A percentile compares a stretch with the other conserved stretches of the same genome.
These are phyloP conservation scores for Fraxinus ornus DNA, from an alignment of 305 asterid genomes.

Conservation along the genomic window DNA sequence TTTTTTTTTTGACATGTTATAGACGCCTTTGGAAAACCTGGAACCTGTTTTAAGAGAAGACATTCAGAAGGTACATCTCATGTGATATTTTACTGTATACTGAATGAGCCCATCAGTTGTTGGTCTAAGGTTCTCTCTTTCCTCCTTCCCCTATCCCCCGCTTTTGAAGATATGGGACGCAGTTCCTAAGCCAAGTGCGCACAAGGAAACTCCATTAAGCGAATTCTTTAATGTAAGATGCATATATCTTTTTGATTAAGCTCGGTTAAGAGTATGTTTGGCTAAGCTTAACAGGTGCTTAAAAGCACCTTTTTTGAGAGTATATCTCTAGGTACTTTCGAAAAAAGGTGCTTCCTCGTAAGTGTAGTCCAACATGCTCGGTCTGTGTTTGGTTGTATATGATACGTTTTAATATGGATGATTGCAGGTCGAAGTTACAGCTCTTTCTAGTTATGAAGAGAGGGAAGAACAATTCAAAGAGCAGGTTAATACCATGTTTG, in stretches of 20 bases:
- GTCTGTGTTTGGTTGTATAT: neutral
- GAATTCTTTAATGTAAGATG: slow-evolving; percentile 90
- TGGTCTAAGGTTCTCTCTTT: slow-evolving; percentile 20
- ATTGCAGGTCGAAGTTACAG: slow-evolving; percentile 78
- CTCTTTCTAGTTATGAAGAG: slow-evolving; percentile 89
- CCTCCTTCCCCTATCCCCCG: slow-evolving; percentile 17
- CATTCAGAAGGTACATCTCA: slow-evolving; percentile 73
- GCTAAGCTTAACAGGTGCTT: slow-evolving; percentile 1
- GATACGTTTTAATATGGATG: slow-evolving; percentile 23
- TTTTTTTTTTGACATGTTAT: slow-evolving; percentile 14
- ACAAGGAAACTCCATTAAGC: slow-evolving; percentile 81
- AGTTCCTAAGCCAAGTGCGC: slow-evolving; percentile 93
- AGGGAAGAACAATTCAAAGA: slow-evolving; percentile 85
- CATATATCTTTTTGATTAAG: slow-evolving; percentile 19
- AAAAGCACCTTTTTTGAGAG: neutral
- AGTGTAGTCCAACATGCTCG: neutral
- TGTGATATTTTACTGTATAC: slow-evolving; percentile 13
- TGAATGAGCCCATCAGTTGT: neutral
- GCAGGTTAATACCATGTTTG: slow-evolving; percentile 58
- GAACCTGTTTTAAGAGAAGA: slow-evolving; percentile 98
- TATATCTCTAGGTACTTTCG: neutral
- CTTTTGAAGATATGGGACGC: slow-evolving; percentile 85
- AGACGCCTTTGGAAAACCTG: slow-evolving; percentile 98
- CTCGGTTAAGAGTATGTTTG: slow-evolving; percentile 4
- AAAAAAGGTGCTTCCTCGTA: neutral